Evolutionary conservation across 352 stramenopile species (phyloP), one percentile per base, ranked within the genome.

Genomic region (Globisporangium cylindrosporum): DNA sequence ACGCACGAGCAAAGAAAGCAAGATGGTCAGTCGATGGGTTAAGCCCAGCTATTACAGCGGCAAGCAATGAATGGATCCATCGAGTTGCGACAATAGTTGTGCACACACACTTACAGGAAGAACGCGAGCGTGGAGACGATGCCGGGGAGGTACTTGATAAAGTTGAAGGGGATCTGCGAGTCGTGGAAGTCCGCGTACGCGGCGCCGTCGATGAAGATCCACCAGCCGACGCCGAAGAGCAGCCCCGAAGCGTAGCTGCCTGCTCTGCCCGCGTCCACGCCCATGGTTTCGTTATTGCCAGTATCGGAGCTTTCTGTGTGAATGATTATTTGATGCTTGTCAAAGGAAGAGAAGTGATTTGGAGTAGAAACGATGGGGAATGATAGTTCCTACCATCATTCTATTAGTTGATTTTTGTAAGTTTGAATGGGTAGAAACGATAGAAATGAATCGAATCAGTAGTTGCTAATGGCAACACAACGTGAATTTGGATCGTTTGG

Each of bases 111-210:
- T 25, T 51, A 89, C 78, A 90, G 59, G 27, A 90, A 80, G 69
- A 90, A 90, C 36, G 76, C 73, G 34, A 88, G 72, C 46, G 78
- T 86, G 1, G 82, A 86, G 60, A 82, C 58, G 46, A 88, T 74
- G 32, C 82, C 82, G 10, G 82, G 82, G 46, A 81, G 64, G 58
- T 87, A 88, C 60, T 88, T 83, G 61, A 79, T 69, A 57, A 87
- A 83, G 64, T 82, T 77, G 62, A 90, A 88, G 18, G 82, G 76
- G 49, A 88, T 88, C 53, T 84, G 68, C 54, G 82, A 87, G 62
- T 83, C 49, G 34, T 76, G 68, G 27, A 75, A 75, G 9, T 73
- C 64, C 10, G 82, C 82, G 12, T 66, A 81, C 5, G 80, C 73
- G 18, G 73, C 82, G 27, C 80, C 82, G 48, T 90, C 82, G 43